Evolutionary conservation across 2,329 filamentous ascomycete genomes (phyloP), one percentile per base, ranked within the genome.

Genomic region (Xylogone sp.): DNA sequence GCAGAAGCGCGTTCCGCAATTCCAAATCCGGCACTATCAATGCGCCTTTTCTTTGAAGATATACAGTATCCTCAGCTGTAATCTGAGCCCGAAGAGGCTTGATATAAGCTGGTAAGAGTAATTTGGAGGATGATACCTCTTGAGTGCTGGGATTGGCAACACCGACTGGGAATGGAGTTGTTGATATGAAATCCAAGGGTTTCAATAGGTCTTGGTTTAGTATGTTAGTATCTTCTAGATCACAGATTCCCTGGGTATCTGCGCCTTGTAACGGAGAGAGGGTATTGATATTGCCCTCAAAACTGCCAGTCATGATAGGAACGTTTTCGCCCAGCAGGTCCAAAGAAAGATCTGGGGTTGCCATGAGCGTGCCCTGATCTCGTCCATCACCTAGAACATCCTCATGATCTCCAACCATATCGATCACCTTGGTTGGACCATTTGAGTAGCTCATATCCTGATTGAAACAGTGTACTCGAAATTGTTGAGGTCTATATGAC

Each of bases 31-130:
- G 91, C 45, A 96, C 80, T 2, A 83, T 83, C 58, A 96, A 73
- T 2, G 90, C 90, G 4, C 90, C 90, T 74, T 95, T 96, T 68
- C 83, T 79, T 53, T 86, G 78, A 54, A 96, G 78, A 68, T 92
- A 96, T 51, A 83, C 78, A 53, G 94, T 79, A 71, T 96, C 91
- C 61, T 95, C 90, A 18, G 80, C 75, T 10, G 85, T 82, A 55
- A 95, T 85, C 64, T 85, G 86, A 44, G 80, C 69, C 1, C 90
- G 89, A 13, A 95, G 75, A 21, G 89, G 84, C 62, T 88, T 87
- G 64, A 96, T 85, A 65, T 90, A 96, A 42, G 72, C 69, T 27
- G 82, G 81, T 34, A 83, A 69, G 75, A 39, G 34, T 16, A 16
- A 16, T 9, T 39, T 39, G 34, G 34, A 39, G 13, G 34, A 39